Base-by-base conservation (phyloP, 176 grass and related monocot species). In the Thalia dealbata region DNA sequence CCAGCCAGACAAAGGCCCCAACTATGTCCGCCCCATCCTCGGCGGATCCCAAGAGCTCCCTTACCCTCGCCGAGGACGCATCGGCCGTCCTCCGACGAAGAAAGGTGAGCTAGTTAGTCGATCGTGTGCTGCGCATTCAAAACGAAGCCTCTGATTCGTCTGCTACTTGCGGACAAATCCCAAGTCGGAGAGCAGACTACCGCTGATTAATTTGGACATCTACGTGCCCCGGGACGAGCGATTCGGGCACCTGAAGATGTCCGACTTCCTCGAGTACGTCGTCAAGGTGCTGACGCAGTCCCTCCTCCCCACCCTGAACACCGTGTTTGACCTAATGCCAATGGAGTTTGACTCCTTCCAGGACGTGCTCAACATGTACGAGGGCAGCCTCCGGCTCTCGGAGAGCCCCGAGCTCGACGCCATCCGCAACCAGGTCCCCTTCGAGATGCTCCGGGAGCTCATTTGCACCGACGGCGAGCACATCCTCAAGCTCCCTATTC, bases 21-120 rank as follows among this genome's bases (percentile, higher is more conserved):
- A 87, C 0, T 21, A 75, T 38, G 80, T 11, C 14, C 77, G 89
- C 10, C 84, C 92, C 0, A 16, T 96, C 26, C 92, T 96, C 0
- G 89, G 92, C 13, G 89, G 92, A 41, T 82, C 41, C 79, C 63
- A 76, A 50, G 81, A 96, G 77, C 79, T 75, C 15, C 92, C 92
- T 0, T 92, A 96, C 61, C 92, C 92, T n/a, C 88, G 92, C 21
- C 92, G 92, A 30, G 81, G 89, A 32, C 83, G 84, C 64, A 96
- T 89, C 7, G 89, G 89, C 10, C 89, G 92, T 0, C 55, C 0
- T 6, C 50, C 72, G 19, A 85, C 92, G 6, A 9, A 80, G 73
- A 48, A 21, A 0, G 84, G 92, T 87, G n/a, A 69, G 73, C 35
- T 69, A 1, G 58, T 5, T 50, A 52, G n/a, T 15, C 66, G 67